Evolutionary conservation across 768 basidiomycete species (phyloP).

Genomic region (Cystofilobasidium capitatum): DNA sequence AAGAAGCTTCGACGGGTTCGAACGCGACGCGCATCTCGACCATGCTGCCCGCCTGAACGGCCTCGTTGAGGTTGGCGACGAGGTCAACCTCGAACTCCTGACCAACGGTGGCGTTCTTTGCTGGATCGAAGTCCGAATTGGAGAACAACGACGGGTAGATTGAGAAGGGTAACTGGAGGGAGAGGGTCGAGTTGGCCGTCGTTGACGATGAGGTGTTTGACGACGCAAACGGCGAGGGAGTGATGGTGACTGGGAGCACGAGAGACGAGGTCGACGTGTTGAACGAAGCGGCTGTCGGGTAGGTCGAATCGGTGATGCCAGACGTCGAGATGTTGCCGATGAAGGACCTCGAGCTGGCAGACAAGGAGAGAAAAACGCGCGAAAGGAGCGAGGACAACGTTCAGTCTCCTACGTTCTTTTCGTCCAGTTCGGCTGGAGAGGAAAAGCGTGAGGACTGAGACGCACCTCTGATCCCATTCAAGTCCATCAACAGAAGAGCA

Average conservation of each 20-base stretch:
- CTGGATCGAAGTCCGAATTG: conserved; percentile 46
- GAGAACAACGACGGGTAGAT: conserved; percentile 67
- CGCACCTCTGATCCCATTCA: conserved; percentile 48
- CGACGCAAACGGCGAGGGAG: conserved; percentile 41
- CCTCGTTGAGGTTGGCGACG: conserved; percentile 43
- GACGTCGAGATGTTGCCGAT: background rate
- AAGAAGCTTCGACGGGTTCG: conserved; percentile 44
- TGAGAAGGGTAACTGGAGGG: conserved; percentile 55
- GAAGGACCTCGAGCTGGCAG: conserved; percentile 6
- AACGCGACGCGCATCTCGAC: conserved; percentile 47
- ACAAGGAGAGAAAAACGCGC: background rate
- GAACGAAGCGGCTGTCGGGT: conserved; percentile 46
- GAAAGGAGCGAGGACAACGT: background rate
- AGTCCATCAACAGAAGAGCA: conserved; percentile 46
- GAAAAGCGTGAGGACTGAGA: too few relatives aligned
- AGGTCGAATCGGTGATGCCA: conserved; percentile 53
- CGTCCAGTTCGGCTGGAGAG: too few relatives aligned
- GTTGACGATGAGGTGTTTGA: background rate
- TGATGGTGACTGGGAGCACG: conserved; percentile 54
- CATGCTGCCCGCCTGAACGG: conserved; percentile 48
- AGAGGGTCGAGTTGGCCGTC: conserved; percentile 41
- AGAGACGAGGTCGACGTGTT: conserved; percentile 37
- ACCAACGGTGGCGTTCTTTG: conserved; percentile 47
- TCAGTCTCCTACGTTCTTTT: too few relatives aligned
- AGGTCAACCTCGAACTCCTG: conserved; percentile 51